A percentile compares a stretch with the other conserved stretches of the same genome.
Evolutionary conservation across 2,329 filamentous ascomycete genomes (phyloP).

Genomic region (Penicillium sp.): DNA sequence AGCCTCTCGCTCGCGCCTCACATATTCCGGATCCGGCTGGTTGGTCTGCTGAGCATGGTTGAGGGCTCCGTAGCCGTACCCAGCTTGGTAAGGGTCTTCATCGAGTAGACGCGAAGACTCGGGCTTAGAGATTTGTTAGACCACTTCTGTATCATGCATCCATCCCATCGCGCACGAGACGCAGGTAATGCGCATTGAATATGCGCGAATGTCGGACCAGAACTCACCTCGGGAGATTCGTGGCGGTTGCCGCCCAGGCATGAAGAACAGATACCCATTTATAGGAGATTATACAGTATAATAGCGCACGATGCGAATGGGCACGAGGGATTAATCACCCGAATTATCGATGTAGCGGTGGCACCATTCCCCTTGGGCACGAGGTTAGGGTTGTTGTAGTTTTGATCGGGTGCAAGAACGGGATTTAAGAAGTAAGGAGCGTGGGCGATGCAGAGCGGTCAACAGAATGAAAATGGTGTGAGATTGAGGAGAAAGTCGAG

Average conservation of each 20-base stretch:
- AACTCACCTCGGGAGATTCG: constrained; percentile 34
- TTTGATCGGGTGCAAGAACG: neutral
- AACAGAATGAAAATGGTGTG: constrained; percentile 3
- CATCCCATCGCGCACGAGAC: constrained; percentile 9
- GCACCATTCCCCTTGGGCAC: constrained; percentile 6
- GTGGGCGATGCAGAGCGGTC: constrained; percentile 9
- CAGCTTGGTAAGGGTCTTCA: constrained; percentile 43
- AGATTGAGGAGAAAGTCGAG: neutral
- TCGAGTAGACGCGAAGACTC: constrained; percentile 44
- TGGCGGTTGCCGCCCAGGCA: constrained; percentile 40
- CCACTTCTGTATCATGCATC: neutral
- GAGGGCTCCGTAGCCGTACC: constrained; percentile 42
- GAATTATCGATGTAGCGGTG: constrained; percentile 13
- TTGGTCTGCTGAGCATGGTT: constrained; percentile 34
- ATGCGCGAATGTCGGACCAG: neutral
- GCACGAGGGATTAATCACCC: constrained; percentile 20
- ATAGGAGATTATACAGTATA: constrained; percentile 7
- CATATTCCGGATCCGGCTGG: constrained; percentile 40
- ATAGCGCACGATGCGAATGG: constrained; percentile 13
- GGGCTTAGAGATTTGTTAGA: constrained; percentile 22
- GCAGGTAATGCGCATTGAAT: constrained; percentile 13
- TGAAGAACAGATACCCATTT: constrained; percentile 45
- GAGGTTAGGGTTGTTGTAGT: neutral
- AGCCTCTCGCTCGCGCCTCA: constrained; percentile 43
- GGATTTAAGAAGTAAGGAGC: constrained; percentile 10